These are phyloP conservation scores for Collybia sp. DNA, from an alignment of 768 basidiomycete species.

Conservation along the genomic window DNA sequence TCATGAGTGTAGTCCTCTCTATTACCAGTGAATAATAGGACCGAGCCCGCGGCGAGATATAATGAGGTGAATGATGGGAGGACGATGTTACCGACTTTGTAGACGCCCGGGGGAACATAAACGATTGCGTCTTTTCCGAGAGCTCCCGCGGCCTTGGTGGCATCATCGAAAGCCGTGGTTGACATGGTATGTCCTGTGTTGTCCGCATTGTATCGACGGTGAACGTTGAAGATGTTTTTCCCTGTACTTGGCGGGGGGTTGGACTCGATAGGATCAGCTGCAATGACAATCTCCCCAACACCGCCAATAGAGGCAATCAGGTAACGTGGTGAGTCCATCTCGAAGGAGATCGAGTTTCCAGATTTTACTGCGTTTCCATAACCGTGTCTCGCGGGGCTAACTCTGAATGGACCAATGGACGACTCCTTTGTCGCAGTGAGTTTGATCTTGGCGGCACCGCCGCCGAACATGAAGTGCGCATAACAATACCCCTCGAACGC, in stretches of 20 bases:
- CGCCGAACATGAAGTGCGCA: conserved; percentile 2
- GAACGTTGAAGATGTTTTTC: conserved; percentile 12
- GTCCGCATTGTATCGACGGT: conserved; percentile 10
- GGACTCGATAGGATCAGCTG: conserved; percentile 11
- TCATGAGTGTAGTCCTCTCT: conserved; percentile 7
- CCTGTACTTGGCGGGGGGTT: conserved; percentile 2
- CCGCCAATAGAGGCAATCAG: conserved; percentile 9
- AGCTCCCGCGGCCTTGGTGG: conserved; percentile 8
- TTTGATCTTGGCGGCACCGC: background rate
- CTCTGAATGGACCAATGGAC: background rate
- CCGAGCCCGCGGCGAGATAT: conserved; percentile 14
- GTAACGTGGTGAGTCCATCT: background rate
- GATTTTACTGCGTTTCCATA: background rate
- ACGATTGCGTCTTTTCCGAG: conserved; percentile 6
- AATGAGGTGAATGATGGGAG: conserved; percentile 13
- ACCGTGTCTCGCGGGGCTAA: background rate
- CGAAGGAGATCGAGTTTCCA: background rate
- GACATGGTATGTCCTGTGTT: conserved; percentile 4
- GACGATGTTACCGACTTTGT: conserved; percentile 12
- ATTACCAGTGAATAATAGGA: conserved; percentile 10
- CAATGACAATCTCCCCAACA: conserved; percentile 11
- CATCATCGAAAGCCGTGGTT: conserved; percentile 8
- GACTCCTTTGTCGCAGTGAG: background rate
- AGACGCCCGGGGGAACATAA: conserved; percentile 12
- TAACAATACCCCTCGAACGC: conserved; percentile 4